These are phyloP conservation scores for Desmodesmus armatus DNA, from an alignment of 139 green algal species.

Conservation along the genomic window DNA sequence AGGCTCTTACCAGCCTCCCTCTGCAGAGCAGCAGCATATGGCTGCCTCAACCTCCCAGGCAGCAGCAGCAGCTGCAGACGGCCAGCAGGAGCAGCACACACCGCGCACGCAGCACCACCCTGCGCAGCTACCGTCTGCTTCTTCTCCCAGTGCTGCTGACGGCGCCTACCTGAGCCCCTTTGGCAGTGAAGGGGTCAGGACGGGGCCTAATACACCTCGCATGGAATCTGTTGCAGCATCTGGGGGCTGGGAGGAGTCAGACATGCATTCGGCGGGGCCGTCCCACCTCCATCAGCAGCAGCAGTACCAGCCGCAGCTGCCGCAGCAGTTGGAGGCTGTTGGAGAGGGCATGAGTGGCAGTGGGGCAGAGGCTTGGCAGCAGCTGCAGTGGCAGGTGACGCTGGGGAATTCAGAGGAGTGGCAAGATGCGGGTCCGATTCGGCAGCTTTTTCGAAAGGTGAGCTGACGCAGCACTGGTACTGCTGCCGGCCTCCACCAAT, in stretches of 20 bases:
- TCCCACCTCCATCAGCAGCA: background rate
- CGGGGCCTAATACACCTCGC: conserved; percentile 5
- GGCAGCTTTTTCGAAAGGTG: conserved; percentile 29
- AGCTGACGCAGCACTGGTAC: too few relatives aligned
- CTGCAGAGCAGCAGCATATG: background rate
- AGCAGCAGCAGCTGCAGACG: background rate
- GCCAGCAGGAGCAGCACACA: background rate
- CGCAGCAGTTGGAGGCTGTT: background rate
- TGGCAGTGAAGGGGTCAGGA: background rate
- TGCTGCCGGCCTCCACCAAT: too few relatives aligned
- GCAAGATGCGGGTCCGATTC: conserved; percentile 11
- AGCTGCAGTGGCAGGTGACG: conserved; percentile 54
- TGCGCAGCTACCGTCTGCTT: background rate
- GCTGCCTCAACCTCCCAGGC: background rate
- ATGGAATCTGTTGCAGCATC: background rate
- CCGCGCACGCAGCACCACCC: background rate
- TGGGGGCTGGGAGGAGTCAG: background rate
- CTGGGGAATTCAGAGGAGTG: conserved; percentile 49
- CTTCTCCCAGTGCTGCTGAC: conserved; percentile 2
- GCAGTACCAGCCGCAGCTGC: background rate
- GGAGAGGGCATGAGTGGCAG: background rate
- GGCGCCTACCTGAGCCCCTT: conserved; percentile 41
- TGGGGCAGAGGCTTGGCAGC: conserved; percentile 30
- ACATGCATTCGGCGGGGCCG: background rate
- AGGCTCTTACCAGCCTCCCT: conserved; percentile 25